phyloP scores from a whole-genome alignment of 306 rosid genomes.

The Cucumis melo region DNA sequence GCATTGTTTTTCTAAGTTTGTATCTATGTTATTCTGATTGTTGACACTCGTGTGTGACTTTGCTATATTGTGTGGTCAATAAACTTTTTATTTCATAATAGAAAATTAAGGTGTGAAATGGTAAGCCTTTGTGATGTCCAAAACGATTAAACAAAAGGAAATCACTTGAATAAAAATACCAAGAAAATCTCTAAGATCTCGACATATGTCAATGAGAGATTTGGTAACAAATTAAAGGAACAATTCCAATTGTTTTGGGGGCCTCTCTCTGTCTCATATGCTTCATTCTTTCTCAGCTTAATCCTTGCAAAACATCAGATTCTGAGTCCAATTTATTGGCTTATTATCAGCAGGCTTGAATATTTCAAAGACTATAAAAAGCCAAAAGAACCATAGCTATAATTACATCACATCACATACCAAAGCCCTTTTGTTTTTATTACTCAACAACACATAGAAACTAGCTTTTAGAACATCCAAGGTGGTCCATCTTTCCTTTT shows the following conservation, averaged over 20 bases:
- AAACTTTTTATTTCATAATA: too few relatives aligned
- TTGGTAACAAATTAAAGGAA: background rate
- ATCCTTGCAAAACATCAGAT: background rate
- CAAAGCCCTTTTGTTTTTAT: background rate
- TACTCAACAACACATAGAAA: background rate
- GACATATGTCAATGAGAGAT: background rate
- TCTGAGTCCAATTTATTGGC: background rate
- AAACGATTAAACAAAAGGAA: background rate
- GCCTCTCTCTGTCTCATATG: background rate
- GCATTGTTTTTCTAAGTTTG: too few relatives aligned
- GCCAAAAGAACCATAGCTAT: background rate
- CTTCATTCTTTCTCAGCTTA: background rate
- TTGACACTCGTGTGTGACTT: too few relatives aligned
- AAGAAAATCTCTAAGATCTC: background rate
- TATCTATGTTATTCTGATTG: too few relatives aligned
- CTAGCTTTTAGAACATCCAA: background rate
- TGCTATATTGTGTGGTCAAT: too few relatives aligned
- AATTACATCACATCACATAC: background rate
- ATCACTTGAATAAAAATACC: background rate
- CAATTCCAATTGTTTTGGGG: background rate
- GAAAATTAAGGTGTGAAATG: background rate
- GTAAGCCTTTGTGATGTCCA: background rate
- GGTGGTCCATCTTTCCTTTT: background rate
- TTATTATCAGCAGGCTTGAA: background rate
- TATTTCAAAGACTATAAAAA: background rate